phyloP scores from a whole-genome alignment of 768 basidiomycete genomes.

The Auriscalpium microsporum region DNA sequence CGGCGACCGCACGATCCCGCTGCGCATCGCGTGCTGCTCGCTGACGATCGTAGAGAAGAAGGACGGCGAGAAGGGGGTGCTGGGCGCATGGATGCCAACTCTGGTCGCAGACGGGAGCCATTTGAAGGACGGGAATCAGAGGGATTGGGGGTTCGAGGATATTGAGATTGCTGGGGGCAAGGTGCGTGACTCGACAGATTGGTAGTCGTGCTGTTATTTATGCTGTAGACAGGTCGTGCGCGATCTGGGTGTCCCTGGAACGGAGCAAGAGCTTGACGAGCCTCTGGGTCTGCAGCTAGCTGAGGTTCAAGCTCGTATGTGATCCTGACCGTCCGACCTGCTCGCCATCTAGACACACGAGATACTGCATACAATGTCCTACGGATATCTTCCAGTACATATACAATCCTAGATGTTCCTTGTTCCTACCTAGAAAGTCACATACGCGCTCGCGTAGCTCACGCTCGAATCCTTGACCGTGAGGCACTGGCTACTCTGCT shows the following conservation, averaged over 20 bases:
- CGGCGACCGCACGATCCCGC: conserved; percentile 39
- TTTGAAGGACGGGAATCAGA: conserved; percentile 45
- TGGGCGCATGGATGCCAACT: conserved; percentile 40
- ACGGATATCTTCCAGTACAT: not conserved
- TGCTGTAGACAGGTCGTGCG: conserved; percentile 46
- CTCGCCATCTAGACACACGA: no score
- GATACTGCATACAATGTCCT: no score
- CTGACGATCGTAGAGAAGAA: conserved; percentile 46
- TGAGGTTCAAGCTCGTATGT: conserved; percentile 8
- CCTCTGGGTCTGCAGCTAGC: conserved; percentile 44
- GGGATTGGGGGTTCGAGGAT: conserved; percentile 82
- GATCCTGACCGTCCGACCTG: not conserved
- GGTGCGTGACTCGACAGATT: conserved; percentile 29
- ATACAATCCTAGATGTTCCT: not conserved
- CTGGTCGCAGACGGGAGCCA: conserved; percentile 49
- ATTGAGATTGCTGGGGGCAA: conserved; percentile 51
- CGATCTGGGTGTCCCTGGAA: conserved; percentile 61
- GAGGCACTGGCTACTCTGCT: conserved; percentile 77
- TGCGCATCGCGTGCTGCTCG: conserved; percentile 72
- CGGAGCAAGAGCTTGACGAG: conserved; percentile 49
- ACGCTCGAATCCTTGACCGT: conserved; percentile 78
- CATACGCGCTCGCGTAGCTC: conserved; percentile 90
- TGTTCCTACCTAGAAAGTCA: conserved; percentile 39
- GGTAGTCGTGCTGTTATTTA: not conserved
- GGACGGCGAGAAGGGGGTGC: conserved; percentile 17